A percentile compares a stretch with the other conserved stretches of the same genome.
Evolutionary conservation across 2,329 filamentous ascomycete genomes (phyloP).

Genomic region (Pseudocercospora musae): DNA sequence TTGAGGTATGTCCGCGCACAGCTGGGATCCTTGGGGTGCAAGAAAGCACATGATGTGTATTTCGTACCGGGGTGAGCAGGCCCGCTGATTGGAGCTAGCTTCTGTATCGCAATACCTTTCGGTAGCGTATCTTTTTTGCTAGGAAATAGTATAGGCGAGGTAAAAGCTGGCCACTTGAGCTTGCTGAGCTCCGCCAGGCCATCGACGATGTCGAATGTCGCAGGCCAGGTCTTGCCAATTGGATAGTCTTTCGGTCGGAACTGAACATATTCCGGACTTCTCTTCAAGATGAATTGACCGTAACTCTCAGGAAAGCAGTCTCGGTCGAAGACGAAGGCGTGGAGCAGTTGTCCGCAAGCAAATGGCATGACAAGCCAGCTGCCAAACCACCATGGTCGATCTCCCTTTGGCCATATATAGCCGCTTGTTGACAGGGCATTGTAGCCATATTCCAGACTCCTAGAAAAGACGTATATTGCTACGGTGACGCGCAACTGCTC

Average conservation of each 20-base stretch:
- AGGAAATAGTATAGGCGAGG: conserved; percentile 84
- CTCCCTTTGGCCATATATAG: conserved; percentile 47
- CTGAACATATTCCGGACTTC: conserved; percentile 78
- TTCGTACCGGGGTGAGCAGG: conserved; percentile 83
- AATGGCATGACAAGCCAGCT: conserved; percentile 52
- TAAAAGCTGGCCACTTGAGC: conserved; percentile 81
- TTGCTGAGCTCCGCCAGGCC: conserved; percentile 76
- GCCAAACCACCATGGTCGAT: conserved; percentile 64
- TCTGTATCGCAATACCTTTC: conserved; percentile 52
- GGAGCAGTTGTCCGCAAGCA: conserved; percentile 48
- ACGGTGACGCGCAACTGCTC: conserved; percentile 72
- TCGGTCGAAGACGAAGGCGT: conserved; percentile 51
- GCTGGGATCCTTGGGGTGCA: conserved; percentile 84
- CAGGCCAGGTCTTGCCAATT: conserved; percentile 71
- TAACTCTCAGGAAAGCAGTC: conserved; percentile 56
- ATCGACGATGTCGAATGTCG: conserved; percentile 71
- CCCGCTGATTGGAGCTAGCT: conserved; percentile 73
- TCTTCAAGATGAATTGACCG: conserved; percentile 63
- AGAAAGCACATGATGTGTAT: conserved; percentile 79
- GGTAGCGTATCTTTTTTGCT: conserved; percentile 56
- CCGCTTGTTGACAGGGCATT: conserved; percentile 73
- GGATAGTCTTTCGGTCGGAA: conserved; percentile 67
- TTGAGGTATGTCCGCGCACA: conserved; percentile 83
- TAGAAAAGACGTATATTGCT: conserved; percentile 76
- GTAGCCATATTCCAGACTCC: conserved; percentile 81